Conservation (phyloP, 1,139 yeast genomes). For the Spathaspora sp. region DNA sequence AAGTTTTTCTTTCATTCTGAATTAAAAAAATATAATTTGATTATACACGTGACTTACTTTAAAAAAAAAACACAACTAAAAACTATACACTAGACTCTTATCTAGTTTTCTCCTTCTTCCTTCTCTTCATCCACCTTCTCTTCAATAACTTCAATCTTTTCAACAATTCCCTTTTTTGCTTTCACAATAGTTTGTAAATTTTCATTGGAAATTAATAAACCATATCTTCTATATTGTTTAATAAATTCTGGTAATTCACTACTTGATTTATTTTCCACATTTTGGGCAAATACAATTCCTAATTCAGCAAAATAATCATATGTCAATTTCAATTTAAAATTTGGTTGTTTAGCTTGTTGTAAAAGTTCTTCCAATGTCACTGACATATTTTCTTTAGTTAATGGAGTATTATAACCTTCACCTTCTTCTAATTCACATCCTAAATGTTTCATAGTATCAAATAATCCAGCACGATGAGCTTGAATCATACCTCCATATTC, state of each 20-base stretch:
- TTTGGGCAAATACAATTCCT: slow-evolving; percentile 46
- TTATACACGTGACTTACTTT: not conserved
- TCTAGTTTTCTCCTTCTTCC: not conserved
- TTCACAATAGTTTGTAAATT: slow-evolving; percentile 39
- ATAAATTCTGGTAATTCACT: slow-evolving; percentile 38
- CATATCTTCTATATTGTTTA: slow-evolving; percentile 61
- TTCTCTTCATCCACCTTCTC: slow-evolving; percentile 7
- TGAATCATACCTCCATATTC: slow-evolving; percentile 75
- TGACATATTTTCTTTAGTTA: slow-evolving; percentile 28
- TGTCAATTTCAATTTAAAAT: slow-evolving; percentile 44
- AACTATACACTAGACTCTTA: not conserved
- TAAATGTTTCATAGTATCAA: slow-evolving; percentile 56
- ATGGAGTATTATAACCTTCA: slow-evolving; percentile 79
- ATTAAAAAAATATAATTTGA: not conserved
- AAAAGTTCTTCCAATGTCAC: slow-evolving; percentile 24
- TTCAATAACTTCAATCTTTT: slow-evolving; percentile 2
- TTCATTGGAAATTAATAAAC: slow-evolving; percentile 52
- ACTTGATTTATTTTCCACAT: slow-evolving; percentile 30
- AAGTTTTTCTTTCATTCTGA: not conserved
- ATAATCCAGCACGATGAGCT: slow-evolving; percentile 74
- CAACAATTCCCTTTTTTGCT: slow-evolving; percentile 30
- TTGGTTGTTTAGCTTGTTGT: slow-evolving; percentile 18
- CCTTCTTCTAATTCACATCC: slow-evolving; percentile 67
- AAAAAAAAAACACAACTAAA: not conserved
- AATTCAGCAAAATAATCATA: slow-evolving; percentile 54